Percentiles rank a stretch among this genome's conserved stretches.
Evolutionary conservation across 2,329 filamentous ascomycete species (phyloP).

Genomic region (Penicillium sp.): DNA sequence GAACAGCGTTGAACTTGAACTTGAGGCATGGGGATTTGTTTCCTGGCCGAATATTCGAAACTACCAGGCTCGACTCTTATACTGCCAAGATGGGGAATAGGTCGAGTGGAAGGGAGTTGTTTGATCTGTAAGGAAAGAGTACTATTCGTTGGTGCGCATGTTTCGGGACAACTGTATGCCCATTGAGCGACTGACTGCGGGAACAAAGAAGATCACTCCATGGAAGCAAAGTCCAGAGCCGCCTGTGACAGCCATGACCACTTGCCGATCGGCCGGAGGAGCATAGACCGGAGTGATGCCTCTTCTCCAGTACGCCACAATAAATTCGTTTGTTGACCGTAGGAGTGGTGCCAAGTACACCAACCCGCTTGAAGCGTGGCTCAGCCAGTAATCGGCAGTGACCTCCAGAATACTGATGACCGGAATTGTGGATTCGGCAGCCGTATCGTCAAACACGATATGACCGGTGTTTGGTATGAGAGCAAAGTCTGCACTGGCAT

Average conservation of each 20-base stretch:
- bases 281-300: constrained; percentile 7
- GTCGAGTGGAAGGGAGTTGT: too few relatives aligned
- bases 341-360: constrained; percentile 5
- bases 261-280: constrained; percentile 3
- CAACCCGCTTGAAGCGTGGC: constrained; percentile 4
- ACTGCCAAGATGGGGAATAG: too few relatives aligned
- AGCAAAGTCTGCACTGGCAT: constrained; percentile 12
- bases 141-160: not conserved
- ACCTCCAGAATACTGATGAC: constrained; percentile 9
- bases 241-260: constrained; percentile 5
- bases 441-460: constrained; percentile 3
- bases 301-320: constrained; percentile 3
- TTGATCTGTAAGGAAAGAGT: too few relatives aligned
- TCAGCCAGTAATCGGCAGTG: constrained; percentile 5
- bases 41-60: too few relatives aligned
- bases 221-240: constrained; percentile 6
- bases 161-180: not conserved
- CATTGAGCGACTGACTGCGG: not conserved
- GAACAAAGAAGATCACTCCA: constrained; percentile 1
- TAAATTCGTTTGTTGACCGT: constrained; percentile 6
- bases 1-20: constrained; percentile 3
- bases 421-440: constrained; percentile 6
- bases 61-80: too few relatives aligned
- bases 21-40: not conserved
- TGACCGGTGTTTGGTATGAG: constrained; percentile 13